Evolutionary conservation across 1,284 basidiomycete species (phyloP).

Genomic region (Pascua guehoae): DNA sequence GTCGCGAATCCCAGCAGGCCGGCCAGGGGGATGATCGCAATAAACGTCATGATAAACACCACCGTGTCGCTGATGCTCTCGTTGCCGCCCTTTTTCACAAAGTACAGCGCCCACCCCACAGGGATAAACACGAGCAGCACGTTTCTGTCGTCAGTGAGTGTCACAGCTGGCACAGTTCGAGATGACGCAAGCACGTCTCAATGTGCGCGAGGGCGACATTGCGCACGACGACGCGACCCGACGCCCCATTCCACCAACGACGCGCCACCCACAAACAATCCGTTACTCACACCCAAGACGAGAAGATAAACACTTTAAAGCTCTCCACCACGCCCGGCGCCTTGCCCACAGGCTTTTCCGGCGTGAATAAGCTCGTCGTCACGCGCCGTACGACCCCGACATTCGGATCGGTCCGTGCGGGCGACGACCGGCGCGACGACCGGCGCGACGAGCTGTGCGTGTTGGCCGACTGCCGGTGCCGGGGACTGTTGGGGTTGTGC

Average conservation of each 20-base stretch:
- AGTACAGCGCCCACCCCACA: slow-evolving; percentile 51
- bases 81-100: slow-evolving; percentile 41
- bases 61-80: slow-evolving; percentile 42
- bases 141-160: slow-evolving; percentile 31
- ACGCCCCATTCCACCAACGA: background rate
- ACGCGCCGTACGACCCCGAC: slow-evolving; percentile 24
- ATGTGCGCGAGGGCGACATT: too few relatives aligned
- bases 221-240: too few relatives aligned
- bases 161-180: background rate
- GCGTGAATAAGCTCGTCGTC: slow-evolving; percentile 46
- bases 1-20: slow-evolving; percentile 81
- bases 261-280: background rate
- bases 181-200: too few relatives aligned
- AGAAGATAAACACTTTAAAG: slow-evolving; percentile 41
- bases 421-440: too few relatives aligned
- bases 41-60: slow-evolving; percentile 45
- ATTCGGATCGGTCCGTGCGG: background rate
- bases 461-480: too few relatives aligned
- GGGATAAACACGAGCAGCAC: slow-evolving; percentile 52
- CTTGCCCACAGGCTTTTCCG: slow-evolving; percentile 42
- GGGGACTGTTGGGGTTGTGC: too few relatives aligned
- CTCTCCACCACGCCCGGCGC: slow-evolving; percentile 45
- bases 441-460: too few relatives aligned
- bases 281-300: slow-evolving; percentile 46
- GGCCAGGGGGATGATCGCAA: slow-evolving; percentile 56